These are phyloP conservation scores for Rutstroemia sp. DNA, from an alignment of 2,329 filamentous ascomycete genomes.

Conservation along the genomic window DNA sequence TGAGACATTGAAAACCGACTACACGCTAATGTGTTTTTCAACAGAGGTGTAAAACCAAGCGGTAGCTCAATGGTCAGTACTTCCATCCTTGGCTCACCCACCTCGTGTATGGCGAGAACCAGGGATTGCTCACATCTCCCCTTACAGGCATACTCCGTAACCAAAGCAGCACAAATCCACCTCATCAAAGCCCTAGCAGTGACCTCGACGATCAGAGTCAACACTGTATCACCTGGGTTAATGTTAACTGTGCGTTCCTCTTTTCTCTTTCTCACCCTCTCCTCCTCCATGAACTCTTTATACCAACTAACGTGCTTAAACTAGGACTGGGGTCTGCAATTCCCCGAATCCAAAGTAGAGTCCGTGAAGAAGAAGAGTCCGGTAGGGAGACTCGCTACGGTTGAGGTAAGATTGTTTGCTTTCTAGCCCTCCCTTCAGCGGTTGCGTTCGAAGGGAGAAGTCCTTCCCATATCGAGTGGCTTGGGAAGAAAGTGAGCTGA, in stretches of 20 bases:
- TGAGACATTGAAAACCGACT: too few species aligned
- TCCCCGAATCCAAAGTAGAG: conserved; percentile 17
- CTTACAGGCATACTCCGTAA: conserved; percentile 62
- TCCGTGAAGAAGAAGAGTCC: conserved; percentile 14
- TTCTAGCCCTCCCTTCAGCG: too few species aligned
- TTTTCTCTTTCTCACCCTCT: neutral
- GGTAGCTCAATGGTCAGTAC: conserved; percentile 48
- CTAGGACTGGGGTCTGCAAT: conserved; percentile 22
- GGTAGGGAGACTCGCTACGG: conserved; percentile 17
- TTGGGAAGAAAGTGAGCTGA: too few species aligned
- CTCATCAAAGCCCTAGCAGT: conserved; percentile 46
- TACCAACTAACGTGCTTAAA: neutral
- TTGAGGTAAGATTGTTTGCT: conserved; percentile 17
- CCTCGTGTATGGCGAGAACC: neutral
- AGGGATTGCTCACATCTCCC: neutral
- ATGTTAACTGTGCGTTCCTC: neutral
- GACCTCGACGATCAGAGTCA: conserved; percentile 50
- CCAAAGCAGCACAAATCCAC: conserved; percentile 65
- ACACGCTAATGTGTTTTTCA: neutral
- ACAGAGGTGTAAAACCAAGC: conserved; percentile 42
- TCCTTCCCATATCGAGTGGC: too few species aligned
- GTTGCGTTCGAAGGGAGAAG: too few species aligned
- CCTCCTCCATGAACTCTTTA: too few species aligned
- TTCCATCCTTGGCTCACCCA: neutral
- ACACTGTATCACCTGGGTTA: conserved; percentile 36